Percentiles rank a stretch among this genome's conserved stretches.
phyloP scores from a whole-genome alignment of 805 yeast genomes.

The Sungouiella blattae region DNA sequence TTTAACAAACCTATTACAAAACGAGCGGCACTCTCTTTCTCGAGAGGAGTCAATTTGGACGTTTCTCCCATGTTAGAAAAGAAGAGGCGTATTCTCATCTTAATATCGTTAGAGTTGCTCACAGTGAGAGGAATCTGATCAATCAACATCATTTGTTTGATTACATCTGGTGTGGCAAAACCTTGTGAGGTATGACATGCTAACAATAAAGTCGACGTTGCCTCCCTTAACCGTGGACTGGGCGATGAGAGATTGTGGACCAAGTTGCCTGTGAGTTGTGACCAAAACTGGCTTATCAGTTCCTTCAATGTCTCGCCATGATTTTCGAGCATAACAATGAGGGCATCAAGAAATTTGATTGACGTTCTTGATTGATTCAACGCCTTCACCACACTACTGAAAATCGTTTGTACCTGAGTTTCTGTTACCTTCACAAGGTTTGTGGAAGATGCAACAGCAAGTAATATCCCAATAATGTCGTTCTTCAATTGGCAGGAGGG shows the following conservation, averaged over 20 bases:
- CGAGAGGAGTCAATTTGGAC: conserved; percentile 10
- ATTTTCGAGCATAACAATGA: too few relatives aligned
- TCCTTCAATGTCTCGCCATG: too few relatives aligned
- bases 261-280: too few relatives aligned
- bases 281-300: too few relatives aligned
- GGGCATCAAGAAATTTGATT: too few relatives aligned
- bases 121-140: conserved; percentile 74
- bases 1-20: conserved; percentile 60
- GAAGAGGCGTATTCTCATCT: conserved; percentile 61
- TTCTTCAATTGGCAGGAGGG: too few relatives aligned
- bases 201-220: neutral
- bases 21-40: conserved; percentile 29
- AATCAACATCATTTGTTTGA: conserved; percentile 29
- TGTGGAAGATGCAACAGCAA: too few relatives aligned
- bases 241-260: neutral
- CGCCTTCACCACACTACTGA: too few relatives aligned
- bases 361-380: too few relatives aligned
- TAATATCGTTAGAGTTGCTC: conserved; percentile 68
- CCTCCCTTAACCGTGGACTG: neutral
- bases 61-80: conserved; percentile 30
- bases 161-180: neutral
- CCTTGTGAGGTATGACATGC: neutral
- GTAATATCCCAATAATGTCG: too few relatives aligned
- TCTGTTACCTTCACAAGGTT: too few relatives aligned
- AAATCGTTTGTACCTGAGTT: too few relatives aligned